Conservation (phyloP, 257 asterid species). For the Przewalskia tangutica region DNA sequence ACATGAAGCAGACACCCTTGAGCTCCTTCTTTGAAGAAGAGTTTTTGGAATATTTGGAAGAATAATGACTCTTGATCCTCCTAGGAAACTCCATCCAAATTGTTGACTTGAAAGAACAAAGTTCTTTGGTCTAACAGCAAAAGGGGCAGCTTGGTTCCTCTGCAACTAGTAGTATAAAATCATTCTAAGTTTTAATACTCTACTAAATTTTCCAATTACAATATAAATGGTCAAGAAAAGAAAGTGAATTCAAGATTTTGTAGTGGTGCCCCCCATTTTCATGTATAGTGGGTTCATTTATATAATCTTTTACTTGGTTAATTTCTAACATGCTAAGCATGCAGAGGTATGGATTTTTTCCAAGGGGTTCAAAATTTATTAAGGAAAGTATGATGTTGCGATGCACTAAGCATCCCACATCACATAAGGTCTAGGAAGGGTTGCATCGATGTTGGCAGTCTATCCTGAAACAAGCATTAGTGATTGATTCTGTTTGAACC, state of each 20-base stretch:
- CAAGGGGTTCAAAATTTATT: background rate
- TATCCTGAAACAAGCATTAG: no score
- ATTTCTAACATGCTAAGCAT: no score
- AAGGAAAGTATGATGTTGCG: no score
- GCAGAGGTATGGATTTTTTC: no score
- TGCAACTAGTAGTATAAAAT: conserved; percentile 14
- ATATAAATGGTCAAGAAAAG: background rate
- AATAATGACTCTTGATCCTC: conserved; percentile 25
- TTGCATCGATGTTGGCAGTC: no score
- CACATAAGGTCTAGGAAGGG: no score
- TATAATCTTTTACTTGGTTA: no score
- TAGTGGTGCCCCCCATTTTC: background rate
- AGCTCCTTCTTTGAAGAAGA: conserved; percentile 17
- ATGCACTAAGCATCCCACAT: no score
- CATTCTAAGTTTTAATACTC: background rate
- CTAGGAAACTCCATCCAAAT: conserved; percentile 23
- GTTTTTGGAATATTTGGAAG: conserved; percentile 18
- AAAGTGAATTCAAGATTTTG: background rate
- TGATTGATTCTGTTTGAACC: no score
- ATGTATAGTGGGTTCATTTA: background rate
- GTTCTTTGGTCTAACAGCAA: conserved; percentile 13
- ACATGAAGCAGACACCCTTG: conserved; percentile 49
- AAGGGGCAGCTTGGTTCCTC: conserved; percentile 14
- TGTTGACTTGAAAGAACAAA: conserved; percentile 12
- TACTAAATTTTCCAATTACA: background rate